Evolutionary conservation across 164 flowering plant species (phyloP).

Genomic region (Dillenia suffruticosa): DNA sequence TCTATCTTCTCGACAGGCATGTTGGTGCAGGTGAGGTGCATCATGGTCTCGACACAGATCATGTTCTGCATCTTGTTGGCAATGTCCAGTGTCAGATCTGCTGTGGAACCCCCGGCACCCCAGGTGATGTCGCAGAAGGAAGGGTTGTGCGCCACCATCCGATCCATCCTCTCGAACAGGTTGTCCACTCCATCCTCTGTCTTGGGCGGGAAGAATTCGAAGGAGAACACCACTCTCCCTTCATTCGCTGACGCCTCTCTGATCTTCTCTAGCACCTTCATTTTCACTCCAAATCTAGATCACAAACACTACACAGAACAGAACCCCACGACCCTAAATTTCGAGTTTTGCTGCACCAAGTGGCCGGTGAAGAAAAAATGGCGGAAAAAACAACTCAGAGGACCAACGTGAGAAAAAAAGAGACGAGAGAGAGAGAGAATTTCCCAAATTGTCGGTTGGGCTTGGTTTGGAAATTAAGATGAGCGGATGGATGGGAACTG

Average conservation of each 20-base stretch:
- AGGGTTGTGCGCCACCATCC: conserved; percentile 87
- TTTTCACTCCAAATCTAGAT: conserved; percentile 10
- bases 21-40: conserved; percentile 98
- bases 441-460: no score
- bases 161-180: conserved; percentile 87
- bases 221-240: conserved; percentile 67
- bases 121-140: conserved; percentile 96
- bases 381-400: no score
- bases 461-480: no score
- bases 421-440: no score
- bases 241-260: conserved; percentile 25
- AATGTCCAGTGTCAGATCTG: conserved; percentile 90
- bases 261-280: conserved; percentile 98
- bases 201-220: conserved; percentile 95
- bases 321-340: no score
- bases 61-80: conserved; percentile 91
- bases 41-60: conserved; percentile 94
- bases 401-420: no score
- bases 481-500: no score
- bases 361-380: no score
- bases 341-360: not conserved
- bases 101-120: conserved; percentile 99
- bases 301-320: no score
- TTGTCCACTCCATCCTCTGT: conserved; percentile 94
- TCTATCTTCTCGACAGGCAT: conserved; percentile 97